Evolutionary conservation across 2,329 filamentous ascomycete species (phyloP).

Genomic region (Gnomoniopsis smithogilvyi): DNA sequence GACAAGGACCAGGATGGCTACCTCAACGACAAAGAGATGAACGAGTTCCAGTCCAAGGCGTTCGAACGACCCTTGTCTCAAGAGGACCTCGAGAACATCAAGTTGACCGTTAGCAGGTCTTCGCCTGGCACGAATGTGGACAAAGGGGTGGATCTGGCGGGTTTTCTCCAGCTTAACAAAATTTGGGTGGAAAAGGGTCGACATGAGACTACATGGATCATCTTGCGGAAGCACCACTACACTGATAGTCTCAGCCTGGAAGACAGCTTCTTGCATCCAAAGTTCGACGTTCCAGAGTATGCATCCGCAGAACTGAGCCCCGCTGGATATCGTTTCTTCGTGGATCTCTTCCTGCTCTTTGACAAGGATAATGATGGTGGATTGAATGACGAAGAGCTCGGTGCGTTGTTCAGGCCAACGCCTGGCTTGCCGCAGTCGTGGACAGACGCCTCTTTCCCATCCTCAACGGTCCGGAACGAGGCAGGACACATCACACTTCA

Average conservation of each 20-base stretch:
- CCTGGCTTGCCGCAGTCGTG: conserved; percentile 85
- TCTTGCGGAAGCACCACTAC: conserved; percentile 90
- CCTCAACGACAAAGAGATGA: conserved; percentile 85
- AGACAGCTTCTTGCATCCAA: conserved; percentile 87
- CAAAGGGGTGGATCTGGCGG: conserved; percentile 74
- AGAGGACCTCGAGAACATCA: conserved; percentile 88
- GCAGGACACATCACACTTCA: conserved; percentile 93
- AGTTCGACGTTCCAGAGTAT: conserved; percentile 89
- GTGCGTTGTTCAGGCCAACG: conserved; percentile 86
- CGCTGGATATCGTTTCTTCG: conserved; percentile 93
- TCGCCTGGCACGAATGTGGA: conserved; percentile 60
- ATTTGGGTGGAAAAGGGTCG: conserved; percentile 96
- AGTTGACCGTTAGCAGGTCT: conserved; percentile 73
- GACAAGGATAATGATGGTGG: conserved; percentile 98
- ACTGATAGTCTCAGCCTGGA: conserved; percentile 91
- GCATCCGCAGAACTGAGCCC: conserved; percentile 93
- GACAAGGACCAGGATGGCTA: conserved; percentile 96
- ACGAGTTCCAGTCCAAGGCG: conserved; percentile 85
- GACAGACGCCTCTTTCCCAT: conserved; percentile 86
- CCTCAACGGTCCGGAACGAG: conserved; percentile 91
- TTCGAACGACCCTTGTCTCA: conserved; percentile 83
- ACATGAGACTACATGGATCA: conserved; percentile 98
- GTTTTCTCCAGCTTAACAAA: conserved; percentile 89
- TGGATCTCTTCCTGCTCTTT: conserved; percentile 90
- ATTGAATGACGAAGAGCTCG: conserved; percentile 79